These are phyloP conservation scores for Candida pseudocylindracea DNA, from an alignment of 1,139 yeast genomes.

Conservation along the genomic window DNA sequence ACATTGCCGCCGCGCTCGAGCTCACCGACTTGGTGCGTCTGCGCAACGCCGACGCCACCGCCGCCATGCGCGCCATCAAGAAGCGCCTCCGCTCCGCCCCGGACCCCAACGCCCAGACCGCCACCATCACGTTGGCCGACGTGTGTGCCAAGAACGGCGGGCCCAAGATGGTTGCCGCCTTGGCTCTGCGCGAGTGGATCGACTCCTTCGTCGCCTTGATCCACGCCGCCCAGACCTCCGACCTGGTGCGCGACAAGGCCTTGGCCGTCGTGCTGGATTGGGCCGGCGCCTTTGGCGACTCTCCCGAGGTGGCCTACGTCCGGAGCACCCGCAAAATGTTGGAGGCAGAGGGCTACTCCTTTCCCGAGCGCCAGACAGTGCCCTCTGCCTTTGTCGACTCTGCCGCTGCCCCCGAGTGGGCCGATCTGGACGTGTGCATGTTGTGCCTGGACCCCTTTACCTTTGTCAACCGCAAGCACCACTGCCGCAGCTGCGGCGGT, in stretches of 20 bases:
- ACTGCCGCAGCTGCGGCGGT: conserved; percentile 94
- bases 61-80: conserved; percentile 68
- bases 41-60: conserved; percentile 62
- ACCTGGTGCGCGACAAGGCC: conserved; percentile 10
- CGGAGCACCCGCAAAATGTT: conserved; percentile 38
- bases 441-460: conserved; percentile 67
- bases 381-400: conserved; percentile 49
- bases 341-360: conserved; percentile 37
- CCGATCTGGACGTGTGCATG: conserved; percentile 91
- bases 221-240: conserved; percentile 13
- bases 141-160: conserved; percentile 91
- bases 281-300: conserved; percentile 52
- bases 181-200: conserved; percentile 71
- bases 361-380: conserved; percentile 30
- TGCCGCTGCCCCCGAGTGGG: conserved; percentile 95
- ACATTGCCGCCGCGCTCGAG: conserved; percentile 60
- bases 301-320: conserved; percentile 45
- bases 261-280: conserved; percentile 53
- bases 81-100: conserved; percentile 38
- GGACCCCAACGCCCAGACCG: conserved; percentile 58
- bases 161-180: conserved; percentile 54
- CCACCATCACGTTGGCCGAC: conserved; percentile 59
- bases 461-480: conserved; percentile 78
- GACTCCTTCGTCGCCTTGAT: conserved; percentile 36
- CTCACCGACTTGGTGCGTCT: conserved; percentile 76